Evolutionary conservation across 2,329 filamentous ascomycete species (phyloP).

Genomic region (Fusarium camptoceras): DNA sequence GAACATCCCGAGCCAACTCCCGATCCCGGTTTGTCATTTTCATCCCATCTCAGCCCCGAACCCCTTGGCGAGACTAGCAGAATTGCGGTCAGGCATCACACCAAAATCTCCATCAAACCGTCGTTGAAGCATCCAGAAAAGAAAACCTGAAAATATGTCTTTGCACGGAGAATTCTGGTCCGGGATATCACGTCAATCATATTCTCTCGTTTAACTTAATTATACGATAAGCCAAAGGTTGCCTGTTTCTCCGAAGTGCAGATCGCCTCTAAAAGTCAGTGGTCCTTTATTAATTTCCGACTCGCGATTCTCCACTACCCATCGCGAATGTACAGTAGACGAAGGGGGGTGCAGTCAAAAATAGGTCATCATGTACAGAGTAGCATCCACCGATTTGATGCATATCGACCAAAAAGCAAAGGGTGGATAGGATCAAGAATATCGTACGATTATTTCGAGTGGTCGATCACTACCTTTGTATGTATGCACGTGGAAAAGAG

Average conservation of each 20-base stretch:
- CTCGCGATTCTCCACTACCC: constrained; percentile 12
- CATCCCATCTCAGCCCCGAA: constrained; percentile 2
- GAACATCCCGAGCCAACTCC: background rate
- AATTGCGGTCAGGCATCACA: background rate
- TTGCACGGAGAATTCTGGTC: constrained; percentile 31
- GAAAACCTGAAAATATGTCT: background rate
- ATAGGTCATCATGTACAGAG: background rate
- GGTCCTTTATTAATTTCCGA: constrained; percentile 40
- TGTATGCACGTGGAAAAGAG: constrained; percentile 27
- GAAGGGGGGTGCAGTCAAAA: background rate
- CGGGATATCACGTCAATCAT: constrained; percentile 1
- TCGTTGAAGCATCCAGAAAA: constrained; percentile 3
- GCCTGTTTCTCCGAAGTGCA: constrained; percentile 8
- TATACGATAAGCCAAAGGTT: background rate
- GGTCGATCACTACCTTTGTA: constrained; percentile 10
- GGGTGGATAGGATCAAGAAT: background rate
- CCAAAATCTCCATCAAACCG: constrained; percentile 2
- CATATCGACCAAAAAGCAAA: background rate
- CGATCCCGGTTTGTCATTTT: background rate
- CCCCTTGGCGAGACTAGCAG: background rate
- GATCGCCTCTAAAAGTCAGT: constrained; percentile 8
- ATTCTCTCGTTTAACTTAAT: background rate
- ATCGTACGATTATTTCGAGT: constrained; percentile 28
- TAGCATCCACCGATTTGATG: background rate
- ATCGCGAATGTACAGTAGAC: background rate